Evolutionary conservation across 1,139 yeast genomes (phyloP).

Genomic region (Pneumocystis sp.): DNA sequence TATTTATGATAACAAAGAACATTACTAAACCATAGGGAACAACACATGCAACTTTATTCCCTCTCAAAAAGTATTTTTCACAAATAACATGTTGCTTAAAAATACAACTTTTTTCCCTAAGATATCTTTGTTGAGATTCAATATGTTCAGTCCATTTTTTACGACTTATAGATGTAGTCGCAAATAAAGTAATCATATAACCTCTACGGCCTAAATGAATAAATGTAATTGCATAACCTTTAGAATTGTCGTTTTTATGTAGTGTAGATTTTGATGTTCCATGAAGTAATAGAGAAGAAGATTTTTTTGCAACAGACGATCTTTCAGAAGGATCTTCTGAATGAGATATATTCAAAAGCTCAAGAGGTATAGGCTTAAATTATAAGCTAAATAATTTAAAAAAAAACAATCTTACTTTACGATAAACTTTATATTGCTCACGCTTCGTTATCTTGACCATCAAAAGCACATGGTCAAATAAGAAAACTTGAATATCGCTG

Average conservation of each 20-base stretch:
- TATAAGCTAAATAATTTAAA: neutral
- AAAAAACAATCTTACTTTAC: conserved; percentile 29
- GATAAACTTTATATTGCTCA: conserved; percentile 81
- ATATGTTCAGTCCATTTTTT: conserved; percentile 70
- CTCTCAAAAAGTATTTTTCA: conserved; percentile 54
- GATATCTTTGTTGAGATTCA: conserved; percentile 58
- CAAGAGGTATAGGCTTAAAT: conserved; percentile 63
- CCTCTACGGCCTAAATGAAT: conserved; percentile 47
- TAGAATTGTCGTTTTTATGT: conserved; percentile 11
- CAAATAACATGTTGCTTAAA: conserved; percentile 63
- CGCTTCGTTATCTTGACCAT: conserved; percentile 82
- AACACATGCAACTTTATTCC: conserved; percentile 76
- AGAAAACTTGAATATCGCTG: conserved; percentile 60
- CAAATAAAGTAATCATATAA: conserved; percentile 53
- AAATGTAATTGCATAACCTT: conserved; percentile 33
- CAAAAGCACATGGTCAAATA: conserved; percentile 76
- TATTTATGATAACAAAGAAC: neutral
- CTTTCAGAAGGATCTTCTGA: conserved; percentile 5
- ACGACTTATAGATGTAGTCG: conserved; percentile 53
- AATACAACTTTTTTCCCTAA: conserved; percentile 61
- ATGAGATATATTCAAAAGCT: conserved; percentile 39
- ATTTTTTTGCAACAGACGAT: conserved; percentile 30
- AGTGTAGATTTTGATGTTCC: conserved; percentile 13
- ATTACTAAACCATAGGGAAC: conserved; percentile 35
- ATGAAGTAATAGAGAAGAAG: conserved; percentile 30